A percentile compares a stretch with the other conserved stretches of the same genome.
These are phyloP conservation scores for Penicillium capsulatum DNA, from an alignment of 2,329 filamentous ascomycete species.

Conservation along the genomic window DNA sequence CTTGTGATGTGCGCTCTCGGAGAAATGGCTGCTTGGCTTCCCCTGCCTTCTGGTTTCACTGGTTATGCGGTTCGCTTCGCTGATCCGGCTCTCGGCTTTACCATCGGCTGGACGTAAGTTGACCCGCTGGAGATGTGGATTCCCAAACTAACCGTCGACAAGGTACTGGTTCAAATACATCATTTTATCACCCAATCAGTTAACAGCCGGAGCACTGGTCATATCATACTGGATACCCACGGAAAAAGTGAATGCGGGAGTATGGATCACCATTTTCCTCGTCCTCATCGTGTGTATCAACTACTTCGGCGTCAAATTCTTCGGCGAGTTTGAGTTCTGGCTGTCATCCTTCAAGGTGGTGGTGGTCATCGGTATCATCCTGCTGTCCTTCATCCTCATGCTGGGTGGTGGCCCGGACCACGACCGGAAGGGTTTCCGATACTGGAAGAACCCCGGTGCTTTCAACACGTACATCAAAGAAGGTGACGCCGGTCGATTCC, in stretches of 20 bases:
- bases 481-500: conserved; percentile 52
- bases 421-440: conserved; percentile 61
- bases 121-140: background rate
- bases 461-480: conserved; percentile 49
- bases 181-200: conserved; percentile 78
- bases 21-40: conserved; percentile 81
- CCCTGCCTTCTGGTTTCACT: conserved; percentile 72
- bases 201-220: conserved; percentile 74
- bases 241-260: conserved; percentile 67
- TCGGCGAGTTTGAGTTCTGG: conserved; percentile 63
- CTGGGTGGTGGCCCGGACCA: conserved; percentile 62
- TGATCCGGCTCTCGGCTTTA: conserved; percentile 75
- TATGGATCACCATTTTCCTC: conserved; percentile 71
- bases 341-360: conserved; percentile 63
- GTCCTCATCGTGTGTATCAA: conserved; percentile 62
- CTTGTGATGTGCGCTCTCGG: conserved; percentile 77
- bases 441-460: conserved; percentile 61
- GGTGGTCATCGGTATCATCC: conserved; percentile 62
- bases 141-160: conserved; percentile 3
- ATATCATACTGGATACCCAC: conserved; percentile 71
- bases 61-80: conserved; percentile 76
- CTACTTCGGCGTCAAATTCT: conserved; percentile 65
- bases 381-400: conserved; percentile 61
- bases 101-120: conserved; percentile 64
- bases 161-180: conserved; percentile 70